Base-by-base conservation (phyloP, 768 basidiomycete species). In the Scleroderma citrinum region DNA sequence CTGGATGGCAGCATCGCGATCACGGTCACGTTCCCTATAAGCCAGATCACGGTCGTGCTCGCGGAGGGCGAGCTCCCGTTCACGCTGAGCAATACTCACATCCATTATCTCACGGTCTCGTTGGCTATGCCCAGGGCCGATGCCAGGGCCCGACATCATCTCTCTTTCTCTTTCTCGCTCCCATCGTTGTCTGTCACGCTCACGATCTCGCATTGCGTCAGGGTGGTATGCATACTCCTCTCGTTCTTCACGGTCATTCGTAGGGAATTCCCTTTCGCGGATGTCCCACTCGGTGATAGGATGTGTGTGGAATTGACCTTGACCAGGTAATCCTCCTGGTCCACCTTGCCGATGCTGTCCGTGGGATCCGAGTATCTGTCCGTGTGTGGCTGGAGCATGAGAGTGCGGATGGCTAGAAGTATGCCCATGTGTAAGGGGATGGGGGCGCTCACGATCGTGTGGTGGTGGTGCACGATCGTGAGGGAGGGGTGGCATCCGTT, bases 291-390 rank as follows among this genome's bases (percentile, higher is more conserved):
- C 63, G 3, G 63, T 56, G 23, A n/a, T 21, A 23, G 64, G 59
- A 32, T 59, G 58, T 0, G 58, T 29, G 37, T 64, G 66, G 48
- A 66, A 68, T 35, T 66, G 62, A 35, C 66, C 58, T 38, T 68
- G 65, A 4, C 66, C 64, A 0, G 66, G 64, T 1, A 49, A 14
- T 21, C 29, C 24, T 1, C 43, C 29, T 17, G 42, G 29, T 16
- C 42, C 42, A 20, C 14, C 29, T 30, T 24, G 42, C 29, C 43
- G 43, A 20, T 44, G 43, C n/a, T 30, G 43, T 16, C 7, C 19
- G 34, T 26, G 46, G 36, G 13, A 56, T 39, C 12, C 52, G 59
- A 47, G 56, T 43, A 55, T 53, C 37, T 58, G 62, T 29, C 56
- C 21, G 41, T 61, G 63, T 1, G 57, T 42, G 16, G 55, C 55